Evolutionary conservation across 176 grass and related monocot genomes (phyloP), one percentile per base, ranked within the genome.

Genomic region (Stipa capillata): DNA sequence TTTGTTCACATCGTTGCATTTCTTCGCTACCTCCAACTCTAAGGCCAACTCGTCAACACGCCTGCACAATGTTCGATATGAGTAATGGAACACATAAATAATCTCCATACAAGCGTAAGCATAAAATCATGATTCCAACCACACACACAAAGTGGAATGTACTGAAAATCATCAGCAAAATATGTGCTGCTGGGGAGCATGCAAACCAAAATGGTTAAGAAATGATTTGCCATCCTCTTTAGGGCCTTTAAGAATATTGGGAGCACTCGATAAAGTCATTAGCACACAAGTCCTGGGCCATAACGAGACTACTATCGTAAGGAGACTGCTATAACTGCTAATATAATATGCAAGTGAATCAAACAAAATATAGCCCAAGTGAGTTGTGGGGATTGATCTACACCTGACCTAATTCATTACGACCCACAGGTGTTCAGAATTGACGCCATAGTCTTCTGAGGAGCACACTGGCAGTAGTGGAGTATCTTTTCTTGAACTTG

Each of bases 21-120:
- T 86, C 55, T 41, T 95, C 23, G 50, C 63, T 51, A 55, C 78
- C 41, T 95, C 92, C 70, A 95, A 76, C 34, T 89, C 44, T 65
- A 55, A 44, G n/a, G 66, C 73, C 76, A 99, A 80, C 47, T 93
- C 88, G 74, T 95, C 90, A 34, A 93, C 78, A 82, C 34, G 64
- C 85, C 95, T 98, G 66, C 36, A 85, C n/a, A 90, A 76, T 67
- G 31, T 65, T 54, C 11, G 8, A 15, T 34, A 15, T 52, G 35
- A 32, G 47, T 31, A 78, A 77, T 69, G 47, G 14, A 80, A 20
- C 62, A 58, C 43, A 40, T 11, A 59, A 74, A 56, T 97, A 55
- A 31, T 37, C 23, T 74, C 36, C 0, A 1, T 18, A 66, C 9
- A 39, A 42, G 43, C 11, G 51, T 48, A 78, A 40, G 32, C 7